Evolutionary conservation across 768 basidiomycete species (phyloP).

Genomic region (Kwoniella dejecticola): DNA sequence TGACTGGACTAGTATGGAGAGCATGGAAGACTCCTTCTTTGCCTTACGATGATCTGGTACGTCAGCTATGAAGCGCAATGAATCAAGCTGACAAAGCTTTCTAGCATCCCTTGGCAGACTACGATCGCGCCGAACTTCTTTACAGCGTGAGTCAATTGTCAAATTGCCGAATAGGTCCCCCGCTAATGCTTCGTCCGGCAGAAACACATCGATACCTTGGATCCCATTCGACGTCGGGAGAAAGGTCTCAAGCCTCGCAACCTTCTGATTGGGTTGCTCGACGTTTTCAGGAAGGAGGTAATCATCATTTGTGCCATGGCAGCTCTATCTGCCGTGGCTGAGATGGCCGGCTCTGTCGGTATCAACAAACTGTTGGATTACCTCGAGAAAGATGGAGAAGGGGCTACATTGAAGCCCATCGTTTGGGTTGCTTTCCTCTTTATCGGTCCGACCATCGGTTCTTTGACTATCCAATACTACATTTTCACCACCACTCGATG

Average conservation of each 20-base stretch:
- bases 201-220: conserved; percentile 53
- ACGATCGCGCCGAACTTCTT: conserved; percentile 53
- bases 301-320: conserved; percentile 35
- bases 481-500: conserved; percentile 57
- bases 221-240: conserved; percentile 53
- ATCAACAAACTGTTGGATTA: conserved; percentile 59
- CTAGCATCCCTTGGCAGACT: conserved; percentile 61
- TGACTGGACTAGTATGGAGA: conserved; percentile 59
- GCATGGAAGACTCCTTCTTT: conserved; percentile 50
- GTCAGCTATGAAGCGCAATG: neutral
- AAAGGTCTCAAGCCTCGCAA: conserved; percentile 58
- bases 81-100: neutral
- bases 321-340: conserved; percentile 39
- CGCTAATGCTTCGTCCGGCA: too few species aligned
- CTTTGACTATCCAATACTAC: conserved; percentile 63
- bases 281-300: conserved; percentile 29
- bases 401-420: conserved; percentile 65
- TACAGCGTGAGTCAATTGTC: conserved; percentile 32
- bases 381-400: conserved; percentile 63
- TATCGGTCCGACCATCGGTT: conserved; percentile 48
- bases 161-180: too few species aligned
- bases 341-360: conserved; percentile 56
- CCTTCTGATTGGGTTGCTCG: conserved; percentile 60
- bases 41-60: conserved; percentile 52
- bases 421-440: conserved; percentile 65